Base-by-base conservation (phyloP, 1,284 basidiomycete species). In the Cutaneotrichosporon dermatis region DNA sequence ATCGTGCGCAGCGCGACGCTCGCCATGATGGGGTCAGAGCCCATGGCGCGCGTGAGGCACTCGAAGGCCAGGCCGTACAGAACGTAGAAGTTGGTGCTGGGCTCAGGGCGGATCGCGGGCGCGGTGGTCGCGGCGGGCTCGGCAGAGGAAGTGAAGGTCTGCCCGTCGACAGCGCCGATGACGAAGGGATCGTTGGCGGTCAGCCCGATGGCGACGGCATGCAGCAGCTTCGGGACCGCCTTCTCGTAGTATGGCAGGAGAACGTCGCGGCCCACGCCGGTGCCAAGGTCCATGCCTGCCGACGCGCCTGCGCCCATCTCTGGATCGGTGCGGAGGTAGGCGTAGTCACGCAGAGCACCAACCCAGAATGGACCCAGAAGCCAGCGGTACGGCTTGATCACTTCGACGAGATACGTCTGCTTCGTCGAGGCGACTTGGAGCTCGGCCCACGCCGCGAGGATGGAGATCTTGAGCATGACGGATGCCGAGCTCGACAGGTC, bases 361-460 rank as follows among this genome's bases (percentile, higher is more conserved):
- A 96, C 84, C 96, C 96, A 99, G 58, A 93, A 84, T 0, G 87
- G 84, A 4, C 88, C 86, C 16, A 99, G 82, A 0, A 85, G 82
- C 5, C 82, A 78, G 40, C 88, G 81, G 72, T 97, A 87, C 4
- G 95, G 93, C 68, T 87, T 84, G 54, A 99, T 84, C 1, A 99
- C 90, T 16, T 88, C 83, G 35, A 83, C 80, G 6, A 99, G 83
- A 76, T 97, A 97, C 1, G 76, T 70, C 70, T 94, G 90, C 41
- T 84, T 81, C 0, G 82, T 76, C 61, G 87, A 88, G 1, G 94
- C 86, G 2, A 93, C 84, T 71, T 94, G 86, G 10, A 99, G 82
- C 72, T 96, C 88, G 12, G 95, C 94, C 95, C 95, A 99, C 0
- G 95, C 96, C 1, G 92, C 88, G 36, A 98, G 81, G 5, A 92